Evolutionary conservation across 257 asterid genomes (phyloP).

Genomic region (Nyctanthes arbortristis): DNA sequence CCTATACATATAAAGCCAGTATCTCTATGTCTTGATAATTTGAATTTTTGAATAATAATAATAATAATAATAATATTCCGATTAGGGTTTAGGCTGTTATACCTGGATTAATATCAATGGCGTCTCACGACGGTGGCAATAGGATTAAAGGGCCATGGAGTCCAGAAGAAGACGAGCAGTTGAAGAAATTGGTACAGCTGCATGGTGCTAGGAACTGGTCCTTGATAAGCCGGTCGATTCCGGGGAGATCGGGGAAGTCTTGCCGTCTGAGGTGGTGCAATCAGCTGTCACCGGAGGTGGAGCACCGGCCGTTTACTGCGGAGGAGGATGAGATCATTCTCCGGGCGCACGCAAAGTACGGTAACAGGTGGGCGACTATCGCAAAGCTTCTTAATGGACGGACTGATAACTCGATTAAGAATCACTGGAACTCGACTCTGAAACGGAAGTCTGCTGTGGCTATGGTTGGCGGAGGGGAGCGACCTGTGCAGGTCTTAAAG

Average conservation of each 20-base stretch:
- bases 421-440: conserved; percentile 54
- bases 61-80: neutral
- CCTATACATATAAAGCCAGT: neutral
- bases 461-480: conserved; percentile 20
- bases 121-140: conserved; percentile 11
- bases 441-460: conserved; percentile 27
- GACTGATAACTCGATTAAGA: conserved; percentile 51
- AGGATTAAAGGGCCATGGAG: conserved; percentile 60
- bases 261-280: conserved; percentile 61
- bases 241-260: conserved; percentile 60
- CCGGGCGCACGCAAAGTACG: conserved; percentile 37
- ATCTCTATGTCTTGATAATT: neutral
- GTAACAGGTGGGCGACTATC: conserved; percentile 52
- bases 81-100: conserved; percentile 8
- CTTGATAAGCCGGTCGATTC: conserved; percentile 40
- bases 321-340: conserved; percentile 51
- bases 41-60: neutral
- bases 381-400: conserved; percentile 42
- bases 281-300: conserved; percentile 59
- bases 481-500: conserved; percentile 32
- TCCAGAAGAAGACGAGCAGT: conserved; percentile 41
- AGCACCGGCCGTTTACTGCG: conserved; percentile 45
- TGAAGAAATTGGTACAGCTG: conserved; percentile 35
- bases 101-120: neutral
- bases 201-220: conserved; percentile 60